Evolutionary conservation across 495 filamentous ascomycete genomes (phyloP).

Genomic region (Aspergillus ellipticus): DNA sequence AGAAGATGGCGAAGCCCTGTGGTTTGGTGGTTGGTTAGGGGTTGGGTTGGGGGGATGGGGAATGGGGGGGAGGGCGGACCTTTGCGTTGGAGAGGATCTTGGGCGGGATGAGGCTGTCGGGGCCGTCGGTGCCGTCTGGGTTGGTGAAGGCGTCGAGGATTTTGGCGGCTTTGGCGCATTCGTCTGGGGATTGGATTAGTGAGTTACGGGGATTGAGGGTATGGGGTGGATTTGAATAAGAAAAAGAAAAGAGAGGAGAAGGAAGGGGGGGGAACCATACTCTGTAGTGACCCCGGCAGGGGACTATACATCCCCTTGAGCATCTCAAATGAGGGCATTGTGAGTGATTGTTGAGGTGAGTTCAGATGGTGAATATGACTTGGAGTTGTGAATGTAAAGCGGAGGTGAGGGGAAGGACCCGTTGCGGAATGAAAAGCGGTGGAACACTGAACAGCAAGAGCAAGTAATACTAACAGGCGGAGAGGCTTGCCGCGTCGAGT

Average conservation of each 20-base stretch:
- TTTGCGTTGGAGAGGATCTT: slow-evolving; percentile 78
- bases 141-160: slow-evolving; percentile 87
- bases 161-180: slow-evolving; percentile 79
- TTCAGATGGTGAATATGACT: too few species aligned
- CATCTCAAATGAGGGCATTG: slow-evolving; percentile 16
- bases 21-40: neutral
- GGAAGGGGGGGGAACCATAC: slow-evolving; percentile 27
- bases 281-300: slow-evolving; percentile 54
- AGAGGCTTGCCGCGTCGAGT: too few species aligned
- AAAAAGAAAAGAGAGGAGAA: too few species aligned
- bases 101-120: slow-evolving; percentile 87
- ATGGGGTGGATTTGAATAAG: too few species aligned
- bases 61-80: slow-evolving; percentile 41
- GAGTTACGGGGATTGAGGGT: too few species aligned
- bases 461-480: too few species aligned
- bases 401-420: neutral
- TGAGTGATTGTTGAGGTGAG: too few species aligned
- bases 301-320: slow-evolving; percentile 57
- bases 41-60: neutral
- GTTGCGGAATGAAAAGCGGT: too few species aligned
- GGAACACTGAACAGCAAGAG: too few species aligned
- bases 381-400: too few species aligned
- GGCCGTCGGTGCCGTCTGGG: slow-evolving; percentile 78
- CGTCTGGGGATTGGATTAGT: slow-evolving; percentile 40
- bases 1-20: slow-evolving; percentile 88